Conservation (phyloP, 2,329 filamentous ascomycete species). For the Aspergillus candidus region DNA sequence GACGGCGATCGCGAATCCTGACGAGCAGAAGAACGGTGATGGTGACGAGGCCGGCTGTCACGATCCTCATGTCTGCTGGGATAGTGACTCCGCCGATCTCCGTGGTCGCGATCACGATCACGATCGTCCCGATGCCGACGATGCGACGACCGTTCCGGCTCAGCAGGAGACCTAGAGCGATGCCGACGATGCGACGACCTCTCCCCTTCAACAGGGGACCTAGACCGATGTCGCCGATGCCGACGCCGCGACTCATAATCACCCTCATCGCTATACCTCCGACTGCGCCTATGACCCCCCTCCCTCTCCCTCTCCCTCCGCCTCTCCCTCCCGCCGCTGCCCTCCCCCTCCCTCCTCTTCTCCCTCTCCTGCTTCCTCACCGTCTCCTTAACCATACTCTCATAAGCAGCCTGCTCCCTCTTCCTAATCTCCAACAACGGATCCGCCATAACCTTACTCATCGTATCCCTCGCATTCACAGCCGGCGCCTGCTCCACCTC, state of each 20-base stretch:
- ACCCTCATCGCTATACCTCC: conserved; percentile 20
- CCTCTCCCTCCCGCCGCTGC: conserved; percentile 8
- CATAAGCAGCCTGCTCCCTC: conserved; percentile 76
- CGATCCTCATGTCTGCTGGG: conserved; percentile 15
- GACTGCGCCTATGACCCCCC: conserved; percentile 18
- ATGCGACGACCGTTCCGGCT: conserved; percentile 18
- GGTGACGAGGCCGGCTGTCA: conserved; percentile 11
- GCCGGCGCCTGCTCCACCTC: conserved; percentile 31
- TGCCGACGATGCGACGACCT: conserved; percentile 20
- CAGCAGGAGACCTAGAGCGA: conserved; percentile 16
- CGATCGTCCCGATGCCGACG: conserved; percentile 20
- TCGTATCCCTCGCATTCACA: conserved; percentile 73
- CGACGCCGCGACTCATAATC: conserved; percentile 13
- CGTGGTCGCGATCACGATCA: conserved; percentile 16
- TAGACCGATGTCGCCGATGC: too few species aligned
- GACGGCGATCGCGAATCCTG: conserved; percentile 20
- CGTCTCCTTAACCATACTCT: conserved; percentile 46
- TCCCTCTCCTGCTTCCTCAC: conserved; percentile 25
- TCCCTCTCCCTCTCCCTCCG: conserved; percentile 16
- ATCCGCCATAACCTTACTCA: conserved; percentile 81
- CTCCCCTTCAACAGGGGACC: not conserved
- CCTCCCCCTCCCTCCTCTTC: conserved; percentile 12
- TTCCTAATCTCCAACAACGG: conserved; percentile 89
- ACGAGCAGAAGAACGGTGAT: conserved; percentile 14
- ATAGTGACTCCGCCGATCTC: conserved; percentile 16